Percentiles rank a stretch among this genome's conserved stretches.
Evolutionary conservation across 2,329 filamentous ascomycete species (phyloP).

Genomic region (Aspergillus phoenicis): DNA sequence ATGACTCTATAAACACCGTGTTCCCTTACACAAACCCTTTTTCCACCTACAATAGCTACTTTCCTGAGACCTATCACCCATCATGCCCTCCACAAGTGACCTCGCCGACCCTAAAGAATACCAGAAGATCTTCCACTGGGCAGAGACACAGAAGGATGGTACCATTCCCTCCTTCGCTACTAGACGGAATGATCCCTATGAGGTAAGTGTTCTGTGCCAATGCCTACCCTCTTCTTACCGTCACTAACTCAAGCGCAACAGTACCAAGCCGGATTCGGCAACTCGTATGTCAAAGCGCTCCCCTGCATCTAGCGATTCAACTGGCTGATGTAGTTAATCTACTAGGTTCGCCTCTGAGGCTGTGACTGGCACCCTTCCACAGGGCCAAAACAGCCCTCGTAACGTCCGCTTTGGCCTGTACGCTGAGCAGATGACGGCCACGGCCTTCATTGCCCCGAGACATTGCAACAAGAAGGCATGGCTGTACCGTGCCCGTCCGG

Average conservation of each 20-base stretch:
- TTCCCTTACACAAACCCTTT: background rate
- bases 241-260: constrained; percentile 24
- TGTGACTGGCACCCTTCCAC: constrained; percentile 42
- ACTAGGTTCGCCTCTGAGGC: constrained; percentile 41
- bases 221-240: background rate
- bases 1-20: background rate
- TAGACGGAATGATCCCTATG: constrained; percentile 58
- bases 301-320: constrained; percentile 23
- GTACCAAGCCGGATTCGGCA: constrained; percentile 62
- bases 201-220: constrained; percentile 38
- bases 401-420: constrained; percentile 41
- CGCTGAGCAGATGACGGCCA: constrained; percentile 57
- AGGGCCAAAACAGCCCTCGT: constrained; percentile 42
- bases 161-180: constrained; percentile 57
- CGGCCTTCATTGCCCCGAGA: constrained; percentile 61
- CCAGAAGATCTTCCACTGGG: constrained; percentile 60
- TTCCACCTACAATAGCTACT: background rate
- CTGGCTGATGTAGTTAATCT: constrained; percentile 29
- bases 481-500: constrained; percentile 60
- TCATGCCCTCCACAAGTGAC: constrained; percentile 30
- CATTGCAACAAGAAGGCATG: constrained; percentile 61
- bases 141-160: constrained; percentile 62
- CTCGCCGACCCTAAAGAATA: constrained; percentile 45
- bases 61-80: constrained; percentile 6
- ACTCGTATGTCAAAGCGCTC: constrained; percentile 39